Evolutionary conservation across 768 basidiomycete species (phyloP), one percentile per base, ranked within the genome.

Genomic region (Exidia glandulosa): DNA sequence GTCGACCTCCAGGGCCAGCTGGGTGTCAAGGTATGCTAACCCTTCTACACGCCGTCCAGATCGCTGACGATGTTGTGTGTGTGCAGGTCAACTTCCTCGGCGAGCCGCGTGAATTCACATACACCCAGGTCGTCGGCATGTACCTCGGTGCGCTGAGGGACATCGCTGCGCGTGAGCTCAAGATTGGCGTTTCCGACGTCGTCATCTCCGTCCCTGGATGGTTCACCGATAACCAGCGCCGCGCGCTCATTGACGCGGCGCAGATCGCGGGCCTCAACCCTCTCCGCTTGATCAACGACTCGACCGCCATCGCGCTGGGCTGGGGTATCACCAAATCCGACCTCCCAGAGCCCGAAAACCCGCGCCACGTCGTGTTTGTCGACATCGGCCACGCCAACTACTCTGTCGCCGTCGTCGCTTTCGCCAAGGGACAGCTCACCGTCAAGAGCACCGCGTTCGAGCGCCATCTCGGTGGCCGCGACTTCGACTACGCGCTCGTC

Each of bases 291-390:
- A 92, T 98, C 79, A 97, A 97, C 77, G 96, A 98, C 72, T 86
- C 88, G 60, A 98, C 95, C 63, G 96, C 95, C 58, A 82, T 87
- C 60, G 96, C 96, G 41, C 87, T 99, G 71, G 93, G 91, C 57
- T 99, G 95, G 76, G 96, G 96, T 65, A 98, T 98, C 80, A 99
- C 95, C 65, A 99, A 99, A 75, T 84, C 88, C 30, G 96, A 99
- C 72, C 85, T 99, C 48, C 96, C 96, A 25, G 73, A 73, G 34
- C 85, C 87, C 14, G 93, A 94, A 63, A 78, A 76, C 64, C 87
- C 94, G 0, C 82, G 87, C 33, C 81, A 96, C 71, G 86, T 99
- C 72, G 88, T 87, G 63, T 97, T 99, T 68, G 84, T 98, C 67
- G 96, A 99, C 67, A 83, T 94, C 61, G 96, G 96, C 56, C 96